phyloP scores from a whole-genome alignment of 306 rosid species.

The Cucumis cinereus region DNA sequence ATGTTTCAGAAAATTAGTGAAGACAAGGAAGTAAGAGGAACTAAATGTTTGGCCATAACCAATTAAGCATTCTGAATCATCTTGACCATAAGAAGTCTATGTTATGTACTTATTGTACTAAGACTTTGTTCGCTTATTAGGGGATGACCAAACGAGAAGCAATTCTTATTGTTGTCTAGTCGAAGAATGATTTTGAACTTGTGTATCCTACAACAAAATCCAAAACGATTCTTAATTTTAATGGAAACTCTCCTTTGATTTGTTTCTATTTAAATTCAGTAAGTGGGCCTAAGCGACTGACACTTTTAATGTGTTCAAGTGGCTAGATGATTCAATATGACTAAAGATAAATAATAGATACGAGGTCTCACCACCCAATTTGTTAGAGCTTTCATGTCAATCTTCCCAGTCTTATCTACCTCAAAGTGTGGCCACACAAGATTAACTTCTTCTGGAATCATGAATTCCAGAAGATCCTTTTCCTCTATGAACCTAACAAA shows the following conservation, averaged over 20 bases:
- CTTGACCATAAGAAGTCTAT: neutral
- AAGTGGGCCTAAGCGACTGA: neutral
- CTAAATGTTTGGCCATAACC: neutral
- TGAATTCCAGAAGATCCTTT: slow-evolving; percentile 59
- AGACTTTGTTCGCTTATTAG: neutral
- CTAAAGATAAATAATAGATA: neutral
- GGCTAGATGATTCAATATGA: neutral
- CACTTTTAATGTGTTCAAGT: neutral
- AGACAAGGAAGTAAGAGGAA: neutral
- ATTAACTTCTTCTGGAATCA: slow-evolving; percentile 76
- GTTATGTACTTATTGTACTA: neutral
- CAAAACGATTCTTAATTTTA: neutral
- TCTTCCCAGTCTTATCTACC: slow-evolving; percentile 29
- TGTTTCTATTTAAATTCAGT: neutral
- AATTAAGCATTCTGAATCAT: neutral
- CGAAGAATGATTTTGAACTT: neutral
- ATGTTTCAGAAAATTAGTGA: neutral
- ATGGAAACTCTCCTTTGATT: neutral
- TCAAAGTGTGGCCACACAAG: slow-evolving; percentile 51
- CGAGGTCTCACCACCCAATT: slow-evolving; percentile 66
- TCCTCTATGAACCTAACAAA: slow-evolving; percentile 53
- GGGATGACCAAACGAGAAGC: too few relatives aligned
- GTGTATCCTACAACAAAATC: neutral
- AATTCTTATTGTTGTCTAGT: neutral
- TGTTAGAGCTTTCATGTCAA: slow-evolving; percentile 56